Conservation (phyloP, 116 monocot species). For the Phalaenopsis hybrid region DNA sequence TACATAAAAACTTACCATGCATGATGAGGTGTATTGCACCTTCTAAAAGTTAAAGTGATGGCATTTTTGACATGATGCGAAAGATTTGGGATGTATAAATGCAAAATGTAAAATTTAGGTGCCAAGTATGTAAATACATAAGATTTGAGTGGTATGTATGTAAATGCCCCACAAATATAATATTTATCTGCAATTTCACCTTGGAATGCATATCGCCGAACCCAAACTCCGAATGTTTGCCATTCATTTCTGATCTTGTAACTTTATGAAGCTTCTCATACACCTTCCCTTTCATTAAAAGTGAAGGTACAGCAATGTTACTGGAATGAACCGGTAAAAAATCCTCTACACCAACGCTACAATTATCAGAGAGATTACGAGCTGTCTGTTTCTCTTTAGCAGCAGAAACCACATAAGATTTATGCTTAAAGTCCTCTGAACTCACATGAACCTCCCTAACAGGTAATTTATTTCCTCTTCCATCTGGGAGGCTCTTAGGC, state of each 20-base stretch:
- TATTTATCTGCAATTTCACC: background rate
- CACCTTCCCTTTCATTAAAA: background rate
- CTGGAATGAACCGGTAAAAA: background rate
- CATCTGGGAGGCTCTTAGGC: background rate
- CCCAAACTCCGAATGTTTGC: too few species aligned
- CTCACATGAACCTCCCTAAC: slow-evolving; percentile 11
- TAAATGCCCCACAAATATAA: too few species aligned
- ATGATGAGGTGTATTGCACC: too few species aligned
- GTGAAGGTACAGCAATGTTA: slow-evolving; percentile 1
- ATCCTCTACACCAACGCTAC: background rate
- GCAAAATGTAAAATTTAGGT: too few species aligned
- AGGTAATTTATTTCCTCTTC: background rate
- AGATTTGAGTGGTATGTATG: too few species aligned
- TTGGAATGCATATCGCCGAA: background rate
- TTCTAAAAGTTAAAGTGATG: too few species aligned
- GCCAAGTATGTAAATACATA: too few species aligned
- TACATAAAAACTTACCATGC: too few species aligned
- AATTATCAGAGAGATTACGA: background rate
- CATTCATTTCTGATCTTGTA: background rate
- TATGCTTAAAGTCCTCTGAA: slow-evolving; percentile 16
- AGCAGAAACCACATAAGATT: background rate
- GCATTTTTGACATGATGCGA: too few species aligned
- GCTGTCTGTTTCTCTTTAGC: slow-evolving; percentile 2
- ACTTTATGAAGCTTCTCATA: background rate
- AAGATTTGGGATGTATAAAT: too few species aligned